Conservation (phyloP, 768 basidiomycete genomes). For the Gautieria morchelliformis region DNA sequence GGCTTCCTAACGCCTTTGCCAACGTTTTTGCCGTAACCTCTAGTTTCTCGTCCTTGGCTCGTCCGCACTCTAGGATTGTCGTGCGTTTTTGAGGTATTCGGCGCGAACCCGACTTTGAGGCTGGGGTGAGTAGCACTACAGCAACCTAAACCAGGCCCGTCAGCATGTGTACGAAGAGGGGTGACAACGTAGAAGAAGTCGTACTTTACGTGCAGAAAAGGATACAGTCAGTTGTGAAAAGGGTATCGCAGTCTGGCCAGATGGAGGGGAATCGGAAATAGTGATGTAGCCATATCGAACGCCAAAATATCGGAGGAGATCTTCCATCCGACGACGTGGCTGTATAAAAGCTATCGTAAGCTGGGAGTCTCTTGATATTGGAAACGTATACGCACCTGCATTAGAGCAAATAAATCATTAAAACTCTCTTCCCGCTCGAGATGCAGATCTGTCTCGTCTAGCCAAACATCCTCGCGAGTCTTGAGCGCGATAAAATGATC, state of each 20-base stretch:
- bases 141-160: background rate
- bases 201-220: conserved; percentile 5
- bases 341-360: conserved; percentile 26
- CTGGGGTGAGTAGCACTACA: background rate
- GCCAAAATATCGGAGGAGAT: conserved; percentile 46
- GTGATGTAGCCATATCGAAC: conserved; percentile 27
- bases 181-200: background rate
- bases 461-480: conserved; percentile 69
- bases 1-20: conserved; percentile 1
- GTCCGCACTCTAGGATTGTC: background rate
- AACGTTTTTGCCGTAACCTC: conserved; percentile 1
- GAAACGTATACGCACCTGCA: conserved; percentile 11
- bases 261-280: background rate
- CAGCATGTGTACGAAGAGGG: background rate
- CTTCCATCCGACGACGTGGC: conserved; percentile 68
- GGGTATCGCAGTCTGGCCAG: background rate
- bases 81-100: background rate
- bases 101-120: background rate
- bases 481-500: conserved; percentile 76
- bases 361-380: background rate
- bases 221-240: background rate
- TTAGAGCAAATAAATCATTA: conserved; percentile 69
- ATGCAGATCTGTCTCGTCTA: conserved; percentile 66
- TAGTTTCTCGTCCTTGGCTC: conserved; percentile 1
- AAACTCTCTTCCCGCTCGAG: conserved; percentile 68